Evolutionary conservation across 371 early-diverging fungal genomes (phyloP), one percentile per base, ranked within the genome.

Genomic region (Lichtheimia corymbifera): DNA sequence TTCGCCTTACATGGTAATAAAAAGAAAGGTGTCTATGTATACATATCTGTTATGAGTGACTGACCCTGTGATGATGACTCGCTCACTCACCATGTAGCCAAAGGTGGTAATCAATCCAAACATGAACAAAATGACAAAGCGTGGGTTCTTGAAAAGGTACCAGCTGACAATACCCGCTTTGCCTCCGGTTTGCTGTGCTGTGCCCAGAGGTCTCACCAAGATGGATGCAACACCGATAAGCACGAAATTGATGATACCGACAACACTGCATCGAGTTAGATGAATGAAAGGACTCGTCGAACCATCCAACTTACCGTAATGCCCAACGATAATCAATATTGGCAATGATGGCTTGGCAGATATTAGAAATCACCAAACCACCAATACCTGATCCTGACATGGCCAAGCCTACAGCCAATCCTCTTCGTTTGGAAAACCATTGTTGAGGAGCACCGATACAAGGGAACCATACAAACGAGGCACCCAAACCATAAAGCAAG

Each of bases 331-430:
- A 78, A 3, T 82, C 88, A 15, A 89, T 47, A 1, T 64, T 54
- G 4, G 65, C 50, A 30, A 89, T 72, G 53, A 83, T 65, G 2
- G 82, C 77, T 14, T 83, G 83, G 0, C 79, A 76, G 6, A 82
- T 72, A 51, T 85, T 83, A n/a, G 86, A 76, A n/a, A 89, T 54
- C 42, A 74, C 59, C 20, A 91, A 66, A 24, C 90, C 91, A 45
- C 91, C 91, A n/a, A 90, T 59, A 53, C 88, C 87, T 1, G 84
- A 82, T 3, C 93, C 91, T 17, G 63, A 56, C 63, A 88, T 80
- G 13, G 88, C 87, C 9, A 91, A 62, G 6, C 93, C 93, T 13
- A 87, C 83, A 1, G 92, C 92, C 25, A 90, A 62, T 2, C 89
- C 89, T 17, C 92, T 82, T 45, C 77, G 59, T 53, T 77, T 82